Evolutionary conservation across 768 basidiomycete species (phyloP).

Genomic region (Lactarius hengduanensis): DNA sequence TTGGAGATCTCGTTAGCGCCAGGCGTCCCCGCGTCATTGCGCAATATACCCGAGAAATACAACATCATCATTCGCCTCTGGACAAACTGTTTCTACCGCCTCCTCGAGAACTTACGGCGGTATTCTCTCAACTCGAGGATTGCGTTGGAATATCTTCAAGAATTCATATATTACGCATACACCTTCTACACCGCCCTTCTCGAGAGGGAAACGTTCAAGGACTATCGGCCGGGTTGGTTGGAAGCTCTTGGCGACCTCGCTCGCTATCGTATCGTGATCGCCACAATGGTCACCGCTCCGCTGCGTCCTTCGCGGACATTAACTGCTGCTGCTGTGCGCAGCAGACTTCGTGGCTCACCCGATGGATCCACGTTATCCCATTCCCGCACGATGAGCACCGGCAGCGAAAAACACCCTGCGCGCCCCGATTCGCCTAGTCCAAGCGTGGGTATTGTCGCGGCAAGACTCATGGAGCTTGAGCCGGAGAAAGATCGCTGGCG

Average conservation of each 20-base stretch:
- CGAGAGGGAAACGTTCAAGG: slow-evolving; percentile 69
- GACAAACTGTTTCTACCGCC: slow-evolving; percentile 86
- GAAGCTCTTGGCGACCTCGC: slow-evolving; percentile 97
- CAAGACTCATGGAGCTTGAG: slow-evolving; percentile 77
- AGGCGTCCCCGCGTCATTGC: slow-evolving; percentile 81
- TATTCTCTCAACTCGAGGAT: slow-evolving; percentile 67
- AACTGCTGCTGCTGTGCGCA: slow-evolving; percentile 53
- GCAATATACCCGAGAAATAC: slow-evolving; percentile 89
- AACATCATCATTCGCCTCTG: slow-evolving; percentile 94
- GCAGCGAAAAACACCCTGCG: slow-evolving; percentile 28
- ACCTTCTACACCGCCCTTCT: slow-evolving; percentile 87
- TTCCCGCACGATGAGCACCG: slow-evolving; percentile 19
- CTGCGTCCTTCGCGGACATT: slow-evolving; percentile 41
- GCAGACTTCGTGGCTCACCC: slow-evolving; percentile 34
- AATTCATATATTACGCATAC: slow-evolving; percentile 95
- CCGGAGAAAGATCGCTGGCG: slow-evolving; percentile 93
- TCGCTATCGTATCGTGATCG: slow-evolving; percentile 93
- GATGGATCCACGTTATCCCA: slow-evolving; percentile 21
- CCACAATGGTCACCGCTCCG: slow-evolving; percentile 68
- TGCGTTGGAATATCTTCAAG: slow-evolving; percentile 89
- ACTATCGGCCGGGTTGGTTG: slow-evolving; percentile 84
- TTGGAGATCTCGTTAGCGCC: slow-evolving; percentile 84
- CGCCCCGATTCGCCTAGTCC: slow-evolving; percentile 43
- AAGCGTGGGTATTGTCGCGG: slow-evolving; percentile 84
- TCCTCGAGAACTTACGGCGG: slow-evolving; percentile 87